Conservation (phyloP, 371 early-diverging fungal genomes). For the Circinella minor region DNA sequence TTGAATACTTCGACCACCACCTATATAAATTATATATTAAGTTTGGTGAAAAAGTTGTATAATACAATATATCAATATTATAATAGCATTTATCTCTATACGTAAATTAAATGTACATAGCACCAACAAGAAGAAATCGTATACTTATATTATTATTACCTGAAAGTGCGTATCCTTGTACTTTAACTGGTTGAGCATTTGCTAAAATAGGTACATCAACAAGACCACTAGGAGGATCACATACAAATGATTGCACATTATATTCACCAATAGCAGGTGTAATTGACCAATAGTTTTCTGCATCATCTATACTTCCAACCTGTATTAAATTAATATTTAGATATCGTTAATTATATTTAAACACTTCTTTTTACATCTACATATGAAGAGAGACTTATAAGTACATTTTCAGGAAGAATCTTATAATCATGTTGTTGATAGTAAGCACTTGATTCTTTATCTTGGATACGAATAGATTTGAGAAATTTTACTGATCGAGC, state of each 20-base stretch:
- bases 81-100: no score
- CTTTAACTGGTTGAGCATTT: conserved; percentile 10
- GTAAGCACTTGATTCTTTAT: conserved; percentile 72
- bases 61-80: no score
- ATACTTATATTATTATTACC: conserved; percentile 20
- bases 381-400: no score
- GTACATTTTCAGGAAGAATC: conserved; percentile 74
- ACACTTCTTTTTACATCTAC: no score
- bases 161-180: conserved; percentile 46
- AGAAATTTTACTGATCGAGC: conserved; percentile 89
- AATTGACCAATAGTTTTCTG: conserved; percentile 53
- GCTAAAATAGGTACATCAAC: conserved; percentile 13
- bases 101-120: no score
- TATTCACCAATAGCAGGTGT: conserved; percentile 76
- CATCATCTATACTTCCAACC: conserved; percentile 45
- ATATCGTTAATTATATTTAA: not conserved
- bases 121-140: no score
- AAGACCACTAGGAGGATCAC: conserved; percentile 53
- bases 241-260: conserved; percentile 73
- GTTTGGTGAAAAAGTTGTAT: no score
- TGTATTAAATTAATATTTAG: not conserved
- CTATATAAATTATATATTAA: conserved; percentile 15
- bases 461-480: conserved; percentile 62
- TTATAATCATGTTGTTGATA: conserved; percentile 88
- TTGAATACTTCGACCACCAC: conserved; percentile 65